Percentiles rank a stretch among this genome's conserved stretches.
Evolutionary conservation across 1,284 basidiomycete genomes (phyloP).

Genomic region (Trametes sp.): DNA sequence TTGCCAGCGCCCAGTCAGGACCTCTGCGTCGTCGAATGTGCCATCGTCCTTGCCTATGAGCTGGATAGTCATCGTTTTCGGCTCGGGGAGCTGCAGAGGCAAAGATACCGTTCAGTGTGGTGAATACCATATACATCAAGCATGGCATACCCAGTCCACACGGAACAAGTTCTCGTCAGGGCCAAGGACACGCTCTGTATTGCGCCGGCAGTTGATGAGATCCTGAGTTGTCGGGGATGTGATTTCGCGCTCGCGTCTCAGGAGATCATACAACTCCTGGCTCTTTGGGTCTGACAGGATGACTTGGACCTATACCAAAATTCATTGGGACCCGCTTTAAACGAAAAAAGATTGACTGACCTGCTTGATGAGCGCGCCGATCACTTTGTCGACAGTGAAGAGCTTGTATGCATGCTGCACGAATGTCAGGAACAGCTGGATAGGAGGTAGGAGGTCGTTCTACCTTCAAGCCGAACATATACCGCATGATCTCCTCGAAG

Average conservation of each 20-base stretch:
- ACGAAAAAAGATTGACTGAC: slow-evolving; percentile 27
- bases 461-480: slow-evolving; percentile 88
- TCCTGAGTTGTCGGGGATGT: slow-evolving; percentile 77
- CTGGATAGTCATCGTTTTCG: slow-evolving; percentile 82
- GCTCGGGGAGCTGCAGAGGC: slow-evolving; percentile 65
- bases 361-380: slow-evolving; percentile 89
- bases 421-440: not conserved
- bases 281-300: slow-evolving; percentile 83
- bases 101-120: too few species aligned
- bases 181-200: slow-evolving; percentile 84
- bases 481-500: slow-evolving; percentile 92
- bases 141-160: slow-evolving; percentile 88
- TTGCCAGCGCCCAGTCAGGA: slow-evolving; percentile 85
- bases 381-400: slow-evolving; percentile 94
- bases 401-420: slow-evolving; percentile 78
- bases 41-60: slow-evolving; percentile 91
- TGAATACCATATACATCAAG: too few species aligned
- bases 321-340: not conserved
- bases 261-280: slow-evolving; percentile 83
- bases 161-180: slow-evolving; percentile 93
- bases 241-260: slow-evolving; percentile 81
- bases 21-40: slow-evolving; percentile 86
- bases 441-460: too few species aligned
- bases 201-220: slow-evolving; percentile 84
- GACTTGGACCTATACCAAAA: slow-evolving; percentile 56